Conservation (phyloP, 306 rosid species). For the Biancaea sappan region DNA sequence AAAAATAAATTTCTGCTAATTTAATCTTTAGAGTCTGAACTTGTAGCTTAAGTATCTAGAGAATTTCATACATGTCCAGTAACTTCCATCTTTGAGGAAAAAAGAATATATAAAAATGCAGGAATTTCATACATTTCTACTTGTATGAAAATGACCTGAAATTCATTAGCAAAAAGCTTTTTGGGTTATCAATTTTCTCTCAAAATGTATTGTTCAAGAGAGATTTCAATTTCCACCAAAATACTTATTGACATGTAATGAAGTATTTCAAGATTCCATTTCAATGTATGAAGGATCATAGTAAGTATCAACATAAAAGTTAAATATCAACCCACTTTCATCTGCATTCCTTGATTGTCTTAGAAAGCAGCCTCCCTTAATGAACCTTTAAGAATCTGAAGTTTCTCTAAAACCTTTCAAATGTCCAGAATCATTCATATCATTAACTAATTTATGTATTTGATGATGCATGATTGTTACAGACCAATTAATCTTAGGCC, state of each 20-base stretch:
- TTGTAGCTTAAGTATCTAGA: constrained; percentile 12
- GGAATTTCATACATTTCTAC: neutral
- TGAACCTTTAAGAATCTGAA: too few species aligned
- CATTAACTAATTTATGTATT: constrained; percentile 4
- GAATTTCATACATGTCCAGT: neutral
- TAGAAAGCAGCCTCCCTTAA: neutral
- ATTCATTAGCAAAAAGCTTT: constrained; percentile 4
- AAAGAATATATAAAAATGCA: neutral
- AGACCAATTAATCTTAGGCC: constrained; percentile 1
- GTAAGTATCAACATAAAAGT: constrained; percentile 8
- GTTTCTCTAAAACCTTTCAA: neutral
- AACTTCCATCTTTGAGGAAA: neutral
- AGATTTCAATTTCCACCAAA: constrained; percentile 4
- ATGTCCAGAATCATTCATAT: constrained; percentile 24
- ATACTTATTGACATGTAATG: neutral
- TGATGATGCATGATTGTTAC: neutral
- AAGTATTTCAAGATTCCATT: constrained; percentile 27
- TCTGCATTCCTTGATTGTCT: neutral
- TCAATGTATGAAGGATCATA: constrained; percentile 17
- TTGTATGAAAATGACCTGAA: constrained; percentile 3
- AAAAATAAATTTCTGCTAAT: neutral
- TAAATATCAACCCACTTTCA: constrained; percentile 13
- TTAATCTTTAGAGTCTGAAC: constrained; percentile 3
- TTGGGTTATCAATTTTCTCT: neutral
- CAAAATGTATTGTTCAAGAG: neutral